These are phyloP conservation scores for Rhizoctonia solani DNA, from an alignment of 1,284 basidiomycete species.

Conservation along the genomic window DNA sequence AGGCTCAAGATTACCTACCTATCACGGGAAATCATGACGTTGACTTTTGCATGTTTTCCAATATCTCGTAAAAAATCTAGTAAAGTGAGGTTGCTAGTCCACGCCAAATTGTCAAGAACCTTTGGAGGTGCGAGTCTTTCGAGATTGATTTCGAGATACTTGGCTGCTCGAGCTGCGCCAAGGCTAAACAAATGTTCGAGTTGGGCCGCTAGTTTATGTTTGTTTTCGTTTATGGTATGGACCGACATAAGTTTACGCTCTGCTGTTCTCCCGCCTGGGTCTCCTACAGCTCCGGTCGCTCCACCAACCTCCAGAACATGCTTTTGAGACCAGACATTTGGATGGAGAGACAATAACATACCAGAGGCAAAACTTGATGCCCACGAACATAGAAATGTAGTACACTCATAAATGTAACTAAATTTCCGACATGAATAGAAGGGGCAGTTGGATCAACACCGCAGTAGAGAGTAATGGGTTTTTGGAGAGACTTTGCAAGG, in stretches of 20 bases:
- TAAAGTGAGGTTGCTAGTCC: slow-evolving; percentile 75
- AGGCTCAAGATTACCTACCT: slow-evolving; percentile 58
- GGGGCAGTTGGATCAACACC: slow-evolving; percentile 92
- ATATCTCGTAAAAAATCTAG: slow-evolving; percentile 85
- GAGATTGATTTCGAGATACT: slow-evolving; percentile 40
- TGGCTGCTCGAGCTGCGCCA: slow-evolving; percentile 63
- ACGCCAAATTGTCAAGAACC: slow-evolving; percentile 84
- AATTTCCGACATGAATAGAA: slow-evolving; percentile 91
- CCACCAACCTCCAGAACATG: slow-evolving; percentile 80
- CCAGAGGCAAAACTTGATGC: slow-evolving; percentile 81
- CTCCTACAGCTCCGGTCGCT: slow-evolving; percentile 95
- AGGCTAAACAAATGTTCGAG: slow-evolving; percentile 73
- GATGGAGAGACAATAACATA: slow-evolving; percentile 48
- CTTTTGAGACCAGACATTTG: not conserved
- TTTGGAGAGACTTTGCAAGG: slow-evolving; percentile 32
- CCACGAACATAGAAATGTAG: slow-evolving; percentile 86
- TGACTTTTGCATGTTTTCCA: slow-evolving; percentile 82
- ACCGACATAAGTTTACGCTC: slow-evolving; percentile 76
- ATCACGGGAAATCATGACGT: slow-evolving; percentile 89
- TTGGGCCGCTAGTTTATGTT: slow-evolving; percentile 64
- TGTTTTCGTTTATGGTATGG: slow-evolving; percentile 68
- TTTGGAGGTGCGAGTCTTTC: slow-evolving; percentile 42
- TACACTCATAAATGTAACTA: slow-evolving; percentile 84
- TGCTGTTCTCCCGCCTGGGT: slow-evolving; percentile 87
- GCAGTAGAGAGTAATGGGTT: slow-evolving; percentile 68